Evolutionary conservation across 2,329 filamentous ascomycete species (phyloP), one percentile per base, ranked within the genome.

Genomic region (Epichloe sp.): DNA sequence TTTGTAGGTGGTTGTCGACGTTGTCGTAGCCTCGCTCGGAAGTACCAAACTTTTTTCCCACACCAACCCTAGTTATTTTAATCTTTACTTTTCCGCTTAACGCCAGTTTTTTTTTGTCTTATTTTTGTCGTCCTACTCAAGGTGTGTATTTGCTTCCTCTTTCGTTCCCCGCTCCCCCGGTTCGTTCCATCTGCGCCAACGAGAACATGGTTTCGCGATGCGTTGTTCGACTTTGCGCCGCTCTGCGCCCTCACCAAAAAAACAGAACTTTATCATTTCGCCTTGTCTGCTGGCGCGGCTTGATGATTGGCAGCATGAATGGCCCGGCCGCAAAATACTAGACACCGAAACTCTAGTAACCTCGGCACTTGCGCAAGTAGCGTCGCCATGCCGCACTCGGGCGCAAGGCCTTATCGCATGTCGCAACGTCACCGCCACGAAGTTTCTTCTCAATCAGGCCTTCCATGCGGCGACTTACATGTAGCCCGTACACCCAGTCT

Each of bases 1-100:
- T 51, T 48, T 41, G 44, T 51, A 19, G 52, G 52, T 53, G 52
- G 51, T 50, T 37, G 52, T 51, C 44, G 52, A 53, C 41, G 52
- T 51, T 51, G 52, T 53, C 51, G 47, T 51, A 36, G 48, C 44
- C 49, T 51, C 45, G 44, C 45, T 37, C 41, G 52, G 48, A 53
- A 53, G 44, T 48, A 31, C 10, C 17, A 23, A 23, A 21, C 4
- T 19, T 46, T n/a, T 42, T 44, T 19, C 42, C 42, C 34, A 21
- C 21, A 21, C 35, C 21, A 36, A 8, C 38, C 50, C 42, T 52
- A 15, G n/a, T 14, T 35, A 4, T 21, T 23, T 41, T 34, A 46
- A 6, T 38, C 17, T 10, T 48, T 37, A n/a, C 42, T 40, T 41
- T 21, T 2, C 17, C 31, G 44, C 45, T 36, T 6, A 44, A 47